These are phyloP conservation scores for Starmerella kuoi DNA, from an alignment of 805 yeast species.

Conservation along the genomic window DNA sequence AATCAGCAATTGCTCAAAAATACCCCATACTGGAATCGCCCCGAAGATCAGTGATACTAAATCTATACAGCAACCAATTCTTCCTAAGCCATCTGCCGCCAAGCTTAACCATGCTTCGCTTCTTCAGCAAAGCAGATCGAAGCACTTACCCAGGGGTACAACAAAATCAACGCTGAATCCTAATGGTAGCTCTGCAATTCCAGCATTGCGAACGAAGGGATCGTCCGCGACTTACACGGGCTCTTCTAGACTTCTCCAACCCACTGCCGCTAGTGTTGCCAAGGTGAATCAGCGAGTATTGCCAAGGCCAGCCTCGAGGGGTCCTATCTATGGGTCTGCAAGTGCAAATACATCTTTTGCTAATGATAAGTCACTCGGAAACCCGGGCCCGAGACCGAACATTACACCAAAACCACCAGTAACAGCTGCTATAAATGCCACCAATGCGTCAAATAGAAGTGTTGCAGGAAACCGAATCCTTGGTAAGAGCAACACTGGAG, in stretches of 20 bases:
- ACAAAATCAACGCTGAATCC: not conserved
- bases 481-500: not conserved
- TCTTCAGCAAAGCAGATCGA: not conserved
- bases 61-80: not conserved
- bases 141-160: not conserved
- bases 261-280: conserved; percentile 14
- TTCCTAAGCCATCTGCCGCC: not conserved
- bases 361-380: not conserved
- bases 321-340: not conserved
- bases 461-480: not conserved
- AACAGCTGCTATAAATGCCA: no score
- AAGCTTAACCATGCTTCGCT: not conserved
- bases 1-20: no score
- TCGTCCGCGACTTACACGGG: not conserved
- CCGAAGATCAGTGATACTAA: not conserved
- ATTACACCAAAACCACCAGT: no score
- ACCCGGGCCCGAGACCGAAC: not conserved
- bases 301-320: conserved; percentile 2
- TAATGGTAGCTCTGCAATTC: not conserved
- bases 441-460: not conserved
- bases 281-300: not conserved
- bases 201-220: conserved; percentile 1
- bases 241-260: conserved; percentile 9
- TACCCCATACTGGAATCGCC: not conserved
- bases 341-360: not conserved